Conservation (phyloP, 75 land plant species). For the Ceratopteris richardii region DNA sequence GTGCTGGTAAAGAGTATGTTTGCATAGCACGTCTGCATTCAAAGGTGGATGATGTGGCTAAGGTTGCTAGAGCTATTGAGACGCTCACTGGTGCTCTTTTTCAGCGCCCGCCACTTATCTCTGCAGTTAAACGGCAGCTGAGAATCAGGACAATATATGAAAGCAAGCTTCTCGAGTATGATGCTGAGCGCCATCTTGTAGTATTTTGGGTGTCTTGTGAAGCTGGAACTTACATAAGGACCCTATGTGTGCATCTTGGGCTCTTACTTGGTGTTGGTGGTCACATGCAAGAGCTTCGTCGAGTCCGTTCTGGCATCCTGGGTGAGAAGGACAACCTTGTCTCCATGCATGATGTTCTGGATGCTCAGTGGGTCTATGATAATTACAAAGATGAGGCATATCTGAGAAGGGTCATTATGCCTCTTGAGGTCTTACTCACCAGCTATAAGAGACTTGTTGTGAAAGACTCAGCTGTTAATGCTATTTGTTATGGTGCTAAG, state of each 20-base stretch:
- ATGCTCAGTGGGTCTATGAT: conserved; percentile 91
- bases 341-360: conserved; percentile 93
- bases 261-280: conserved; percentile 81
- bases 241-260: conserved; percentile 86
- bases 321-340: conserved; percentile 96
- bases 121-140: too few species aligned
- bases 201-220: conserved; percentile 95
- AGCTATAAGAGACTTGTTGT: conserved; percentile 88
- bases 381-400: conserved; percentile 75
- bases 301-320: conserved; percentile 83
- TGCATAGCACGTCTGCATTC: conserved; percentile 84
- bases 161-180: conserved; percentile 89
- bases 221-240: conserved; percentile 89
- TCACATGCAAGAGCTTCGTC: conserved; percentile 94
- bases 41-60: conserved; percentile 57
- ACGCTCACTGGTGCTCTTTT: too few species aligned
- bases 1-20: conserved; percentile 96
- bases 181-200: conserved; percentile 66
- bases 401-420: conserved; percentile 84
- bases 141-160: too few species aligned
- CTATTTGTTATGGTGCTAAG: conserved; percentile 97
- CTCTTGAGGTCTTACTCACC: conserved; percentile 74
- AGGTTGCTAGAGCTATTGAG: too few species aligned
- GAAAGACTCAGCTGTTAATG: too few species aligned
- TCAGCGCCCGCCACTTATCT: too few species aligned